Conservation (phyloP, 2,329 filamentous ascomycete species). For the Paradendryphiella salina region DNA sequence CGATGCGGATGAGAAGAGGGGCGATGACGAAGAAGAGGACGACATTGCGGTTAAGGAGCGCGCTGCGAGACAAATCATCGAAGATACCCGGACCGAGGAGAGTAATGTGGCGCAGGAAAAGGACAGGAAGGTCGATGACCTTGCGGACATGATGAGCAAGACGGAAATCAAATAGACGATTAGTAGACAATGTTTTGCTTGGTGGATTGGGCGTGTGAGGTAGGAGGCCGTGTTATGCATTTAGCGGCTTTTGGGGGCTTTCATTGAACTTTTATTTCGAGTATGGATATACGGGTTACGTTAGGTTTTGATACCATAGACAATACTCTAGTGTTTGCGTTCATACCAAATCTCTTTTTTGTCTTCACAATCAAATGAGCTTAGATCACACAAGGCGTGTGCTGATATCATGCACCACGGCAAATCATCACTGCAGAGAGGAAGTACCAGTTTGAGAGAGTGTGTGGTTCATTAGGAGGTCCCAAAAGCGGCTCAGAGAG, state of each 20-base stretch:
- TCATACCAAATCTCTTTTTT: background rate
- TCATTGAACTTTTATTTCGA: background rate
- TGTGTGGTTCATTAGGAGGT: background rate
- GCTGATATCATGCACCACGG: no score
- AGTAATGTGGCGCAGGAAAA: slow-evolving; percentile 72
- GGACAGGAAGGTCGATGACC: slow-evolving; percentile 77
- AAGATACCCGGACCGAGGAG: slow-evolving; percentile 72
- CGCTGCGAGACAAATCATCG: slow-evolving; percentile 60
- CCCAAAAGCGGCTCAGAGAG: background rate
- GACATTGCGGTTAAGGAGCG: slow-evolving; percentile 53
- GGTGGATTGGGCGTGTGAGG: background rate
- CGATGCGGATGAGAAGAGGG: slow-evolving; percentile 63
- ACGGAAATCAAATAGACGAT: slow-evolving; percentile 52
- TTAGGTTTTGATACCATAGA: slow-evolving; percentile 11
- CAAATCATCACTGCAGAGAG: no score
- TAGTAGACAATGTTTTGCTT: background rate
- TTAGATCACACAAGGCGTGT: no score
- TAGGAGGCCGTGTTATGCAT: slow-evolving; percentile 10
- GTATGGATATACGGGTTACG: background rate
- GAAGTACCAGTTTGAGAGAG: background rate
- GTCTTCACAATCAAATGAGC: background rate
- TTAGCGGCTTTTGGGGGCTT: slow-evolving; percentile 8
- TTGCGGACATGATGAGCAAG: slow-evolving; percentile 76
- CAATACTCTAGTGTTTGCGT: background rate
- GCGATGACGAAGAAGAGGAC: slow-evolving; percentile 70